Evolutionary conservation across 2,329 filamentous ascomycete genomes (phyloP), one percentile per base, ranked within the genome.

Genomic region (Raffaelea deltoideospora): DNA sequence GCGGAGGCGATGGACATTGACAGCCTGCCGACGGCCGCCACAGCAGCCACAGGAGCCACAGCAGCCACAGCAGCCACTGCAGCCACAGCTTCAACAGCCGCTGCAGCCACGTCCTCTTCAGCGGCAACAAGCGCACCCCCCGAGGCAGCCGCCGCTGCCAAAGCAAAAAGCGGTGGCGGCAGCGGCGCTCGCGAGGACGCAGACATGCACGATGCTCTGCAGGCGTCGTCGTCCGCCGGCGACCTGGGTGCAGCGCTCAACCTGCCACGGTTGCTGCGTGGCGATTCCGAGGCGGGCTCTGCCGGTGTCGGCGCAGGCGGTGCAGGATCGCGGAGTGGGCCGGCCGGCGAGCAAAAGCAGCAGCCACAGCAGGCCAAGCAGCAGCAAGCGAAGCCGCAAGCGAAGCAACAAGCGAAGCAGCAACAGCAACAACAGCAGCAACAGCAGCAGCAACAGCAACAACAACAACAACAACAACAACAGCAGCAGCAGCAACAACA

Each of bases 31-130:
- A n/a, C n/a, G n/a, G 28, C 6, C 23, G 23, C 23, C 8, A 13
- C 23, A 26, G 23, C 23, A 13, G 23, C 23, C 13, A 13, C 13
- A 30, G 1, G 27, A 26, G 24, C 4, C 17, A 18, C 15, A 50
- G 21, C 23, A 13, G 35, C 37, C 3, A 43, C 40, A 5, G 41
- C 42, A 8, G 39, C 41, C 32, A 44, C 41, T 6, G 46, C 46
- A 2, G 23, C 23, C 13, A 13, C 13, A 30, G 1, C 26, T 20
- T 18, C 4, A 21, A 18, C 15, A 50, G 21, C 23, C 8, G 35
- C 37, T 3, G 43, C 40, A 5, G 41, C 42, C 7, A 38, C 41
- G 33, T 44, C 41, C 6, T 45, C 46, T 1, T 44, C 31, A 23
- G 21, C 21, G n/a, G 10, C 31, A 23, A 20, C 19, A 32, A 17